Conservation (phyloP, 768 basidiomycete genomes). For the Podaxis sp. region DNA sequence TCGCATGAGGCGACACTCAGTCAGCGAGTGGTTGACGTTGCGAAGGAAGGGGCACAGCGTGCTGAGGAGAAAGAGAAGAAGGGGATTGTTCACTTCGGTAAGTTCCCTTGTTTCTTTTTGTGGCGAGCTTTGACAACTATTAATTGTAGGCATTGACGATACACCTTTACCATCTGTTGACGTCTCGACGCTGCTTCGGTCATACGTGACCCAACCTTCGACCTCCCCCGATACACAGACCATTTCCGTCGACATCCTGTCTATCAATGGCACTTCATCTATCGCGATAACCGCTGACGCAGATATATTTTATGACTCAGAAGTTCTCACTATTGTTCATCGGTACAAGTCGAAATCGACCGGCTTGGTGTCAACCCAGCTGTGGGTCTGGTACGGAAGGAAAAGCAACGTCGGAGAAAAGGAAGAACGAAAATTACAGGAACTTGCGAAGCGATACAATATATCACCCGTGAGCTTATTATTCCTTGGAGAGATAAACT, state of each 20-base stretch:
- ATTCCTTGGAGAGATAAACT: slow-evolving; percentile 3
- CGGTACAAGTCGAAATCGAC: slow-evolving; percentile 64
- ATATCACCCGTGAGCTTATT: slow-evolving; percentile 52
- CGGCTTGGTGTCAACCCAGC: slow-evolving; percentile 64
- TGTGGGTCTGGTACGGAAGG: slow-evolving; percentile 80
- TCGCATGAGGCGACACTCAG: neutral
- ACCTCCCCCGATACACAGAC: slow-evolving; percentile 42
- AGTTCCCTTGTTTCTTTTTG: neutral
- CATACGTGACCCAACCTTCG: slow-evolving; percentile 19
- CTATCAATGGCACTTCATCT: slow-evolving; percentile 52
- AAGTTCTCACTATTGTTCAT: slow-evolving; percentile 68
- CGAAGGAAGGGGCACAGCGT: neutral
- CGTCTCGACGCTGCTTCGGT: slow-evolving; percentile 43
- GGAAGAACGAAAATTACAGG: slow-evolving; percentile 67
- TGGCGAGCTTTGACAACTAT: neutral
- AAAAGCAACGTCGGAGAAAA: slow-evolving; percentile 49
- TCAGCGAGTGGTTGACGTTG: neutral
- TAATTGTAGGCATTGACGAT: slow-evolving; percentile 30
- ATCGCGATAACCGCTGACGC: slow-evolving; percentile 43
- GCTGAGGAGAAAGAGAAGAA: neutral
- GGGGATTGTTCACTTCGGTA: slow-evolving; percentile 11
- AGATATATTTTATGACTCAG: slow-evolving; percentile 71
- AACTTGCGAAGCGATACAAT: slow-evolving; percentile 73
- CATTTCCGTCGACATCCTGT: slow-evolving; percentile 75
- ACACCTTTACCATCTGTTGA: slow-evolving; percentile 47